A percentile compares a stretch with the other conserved stretches of the same genome.
Evolutionary conservation across 2,329 filamentous ascomycete genomes (phyloP).

Genomic region (Daldinia sp.): DNA sequence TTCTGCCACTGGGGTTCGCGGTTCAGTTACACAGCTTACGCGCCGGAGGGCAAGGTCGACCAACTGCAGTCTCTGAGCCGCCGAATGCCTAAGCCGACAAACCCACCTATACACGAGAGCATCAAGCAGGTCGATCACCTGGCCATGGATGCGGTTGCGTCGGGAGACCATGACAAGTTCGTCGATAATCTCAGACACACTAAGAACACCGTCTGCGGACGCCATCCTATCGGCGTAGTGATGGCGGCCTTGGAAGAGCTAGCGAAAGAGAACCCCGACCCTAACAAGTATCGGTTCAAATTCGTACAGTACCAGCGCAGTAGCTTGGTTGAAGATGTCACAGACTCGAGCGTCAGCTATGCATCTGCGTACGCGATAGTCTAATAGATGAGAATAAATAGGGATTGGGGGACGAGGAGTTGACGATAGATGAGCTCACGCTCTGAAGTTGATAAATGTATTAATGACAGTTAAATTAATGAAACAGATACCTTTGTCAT

Average conservation of each 20-base stretch:
- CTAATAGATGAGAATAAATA: conserved; percentile 52
- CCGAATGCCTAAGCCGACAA: conserved; percentile 52
- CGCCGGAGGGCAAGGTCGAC: conserved; percentile 56
- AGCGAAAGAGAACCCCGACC: conserved; percentile 55
- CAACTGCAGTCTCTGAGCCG: conserved; percentile 56
- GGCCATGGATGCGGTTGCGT: conserved; percentile 87
- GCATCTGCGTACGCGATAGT: conserved; percentile 89
- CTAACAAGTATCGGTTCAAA: conserved; percentile 70
- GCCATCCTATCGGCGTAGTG: conserved; percentile 92
- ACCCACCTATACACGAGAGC: conserved; percentile 80
- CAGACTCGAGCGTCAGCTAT: conserved; percentile 93
- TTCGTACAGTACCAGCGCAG: conserved; percentile 92
- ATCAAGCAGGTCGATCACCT: conserved; percentile 83
- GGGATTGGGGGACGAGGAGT: conserved; percentile 1
- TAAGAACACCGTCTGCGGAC: conserved; percentile 91
- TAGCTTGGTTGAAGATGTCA: conserved; percentile 73
- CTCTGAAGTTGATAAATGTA: conserved; percentile 26
- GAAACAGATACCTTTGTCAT: background rate
- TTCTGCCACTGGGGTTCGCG: conserved; percentile 95
- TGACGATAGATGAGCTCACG: conserved; percentile 37
- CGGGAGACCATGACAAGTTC: conserved; percentile 78
- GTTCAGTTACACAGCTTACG: conserved; percentile 87
- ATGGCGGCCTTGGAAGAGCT: conserved; percentile 87
- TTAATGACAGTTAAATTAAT: conserved; percentile 14
- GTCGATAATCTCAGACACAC: conserved; percentile 76